A percentile compares a stretch with the other conserved stretches of the same genome.
These are phyloP conservation scores for Phaeodactylum tricornutum DNA, from an alignment of 108 stramenopile genomes.

Conservation along the genomic window DNA sequence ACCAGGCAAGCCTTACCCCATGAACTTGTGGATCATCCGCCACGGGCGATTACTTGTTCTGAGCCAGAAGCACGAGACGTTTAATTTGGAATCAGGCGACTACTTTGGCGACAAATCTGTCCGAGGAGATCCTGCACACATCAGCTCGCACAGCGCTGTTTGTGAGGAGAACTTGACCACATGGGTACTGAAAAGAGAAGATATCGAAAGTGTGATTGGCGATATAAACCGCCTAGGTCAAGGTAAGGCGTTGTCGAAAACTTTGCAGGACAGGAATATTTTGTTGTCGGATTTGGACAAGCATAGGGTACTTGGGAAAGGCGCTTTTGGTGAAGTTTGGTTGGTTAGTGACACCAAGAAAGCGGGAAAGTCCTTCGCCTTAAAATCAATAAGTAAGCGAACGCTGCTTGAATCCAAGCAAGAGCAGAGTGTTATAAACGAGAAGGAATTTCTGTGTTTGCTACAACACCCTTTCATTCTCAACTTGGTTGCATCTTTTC, in stretches of 20 bases:
- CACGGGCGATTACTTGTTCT: constrained; percentile 33
- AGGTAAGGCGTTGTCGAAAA: constrained; percentile 12
- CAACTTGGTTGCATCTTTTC: constrained; percentile 73
- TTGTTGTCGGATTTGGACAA: constrained; percentile 48
- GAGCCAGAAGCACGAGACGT: constrained; percentile 17
- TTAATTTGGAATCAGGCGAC: constrained; percentile 29
- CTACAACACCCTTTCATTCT: constrained; percentile 92
- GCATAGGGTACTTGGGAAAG: constrained; percentile 71
- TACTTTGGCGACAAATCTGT: constrained; percentile 71
- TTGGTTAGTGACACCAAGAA: constrained; percentile 45
- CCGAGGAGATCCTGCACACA: constrained; percentile 22
- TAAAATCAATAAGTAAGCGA: constrained; percentile 89
- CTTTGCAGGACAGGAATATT: constrained; percentile 11
- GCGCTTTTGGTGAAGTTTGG: constrained; percentile 92
- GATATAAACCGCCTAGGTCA: constrained; percentile 56
- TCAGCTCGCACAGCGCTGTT: constrained; percentile 31
- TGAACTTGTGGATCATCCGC: constrained; percentile 32
- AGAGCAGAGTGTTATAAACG: constrained; percentile 85
- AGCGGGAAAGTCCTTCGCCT: constrained; percentile 60
- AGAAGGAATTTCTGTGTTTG: constrained; percentile 87
- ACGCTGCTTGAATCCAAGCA: constrained; percentile 77
- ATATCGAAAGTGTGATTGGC: constrained; percentile 52
- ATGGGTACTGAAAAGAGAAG: constrained; percentile 30
- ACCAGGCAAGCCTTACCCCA: constrained; percentile 44
- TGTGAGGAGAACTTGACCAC: constrained; percentile 47